Conservation (phyloP, 129 eudicot genomes). For the Mikania micrantha region DNA sequence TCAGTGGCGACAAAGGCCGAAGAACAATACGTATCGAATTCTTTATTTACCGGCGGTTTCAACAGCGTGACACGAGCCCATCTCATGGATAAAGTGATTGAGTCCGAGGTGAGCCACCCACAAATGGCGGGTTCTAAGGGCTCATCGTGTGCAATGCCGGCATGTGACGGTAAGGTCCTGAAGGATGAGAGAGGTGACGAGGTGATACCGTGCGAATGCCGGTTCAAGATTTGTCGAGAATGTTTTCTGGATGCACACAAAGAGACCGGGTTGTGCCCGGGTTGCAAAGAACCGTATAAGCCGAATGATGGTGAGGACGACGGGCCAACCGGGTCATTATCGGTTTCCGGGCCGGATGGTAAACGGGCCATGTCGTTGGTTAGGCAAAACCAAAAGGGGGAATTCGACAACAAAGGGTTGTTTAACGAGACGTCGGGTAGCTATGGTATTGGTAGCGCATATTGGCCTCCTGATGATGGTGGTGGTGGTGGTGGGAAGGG, state of each 20-base stretch:
- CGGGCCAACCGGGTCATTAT: slow-evolving; percentile 37
- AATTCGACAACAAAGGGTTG: no score
- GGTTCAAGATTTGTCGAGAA: slow-evolving; percentile 89
- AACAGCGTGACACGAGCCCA: slow-evolving; percentile 85
- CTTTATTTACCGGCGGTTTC: slow-evolving; percentile 81
- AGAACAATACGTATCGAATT: slow-evolving; percentile 80
- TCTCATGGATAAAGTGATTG: slow-evolving; percentile 82
- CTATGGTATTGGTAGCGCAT: slow-evolving; percentile 84
- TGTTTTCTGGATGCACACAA: slow-evolving; percentile 82
- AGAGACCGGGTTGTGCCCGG: slow-evolving; percentile 66
- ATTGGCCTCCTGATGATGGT: slow-evolving; percentile 73
- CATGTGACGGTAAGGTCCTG: slow-evolving; percentile 76
- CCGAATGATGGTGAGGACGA: slow-evolving; percentile 47
- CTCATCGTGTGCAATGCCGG: slow-evolving; percentile 64
- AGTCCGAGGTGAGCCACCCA: slow-evolving; percentile 61
- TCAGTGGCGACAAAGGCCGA: slow-evolving; percentile 85
- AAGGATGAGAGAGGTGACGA: slow-evolving; percentile 76
- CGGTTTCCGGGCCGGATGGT: slow-evolving; percentile 47
- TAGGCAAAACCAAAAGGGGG: slow-evolving; percentile 65
- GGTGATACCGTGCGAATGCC: slow-evolving; percentile 75
- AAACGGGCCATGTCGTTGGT: slow-evolving; percentile 42
- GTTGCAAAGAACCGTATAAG: slow-evolving; percentile 79
- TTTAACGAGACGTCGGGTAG: slow-evolving; percentile 80
- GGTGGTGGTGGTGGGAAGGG: slow-evolving; percentile 38
- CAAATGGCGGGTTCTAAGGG: slow-evolving; percentile 77